Percentiles rank a stretch among this genome's conserved stretches.
Conservation (phyloP, 2,329 filamentous ascomycete species). For the Alternaria arborescens region DNA sequence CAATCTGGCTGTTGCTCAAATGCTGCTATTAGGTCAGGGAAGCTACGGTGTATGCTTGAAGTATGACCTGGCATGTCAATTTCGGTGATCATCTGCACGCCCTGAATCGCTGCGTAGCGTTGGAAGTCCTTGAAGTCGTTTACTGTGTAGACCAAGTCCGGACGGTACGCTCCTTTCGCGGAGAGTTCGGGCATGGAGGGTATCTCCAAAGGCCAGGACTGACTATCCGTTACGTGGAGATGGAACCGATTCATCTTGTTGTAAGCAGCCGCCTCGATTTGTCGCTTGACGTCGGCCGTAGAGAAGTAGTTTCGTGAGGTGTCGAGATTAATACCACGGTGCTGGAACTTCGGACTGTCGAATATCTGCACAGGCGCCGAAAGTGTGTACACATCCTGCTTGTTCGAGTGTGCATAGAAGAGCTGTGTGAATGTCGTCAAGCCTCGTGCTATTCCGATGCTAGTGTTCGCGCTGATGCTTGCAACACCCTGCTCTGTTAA, state of each 20-base stretch:
- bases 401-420: constrained; percentile 75
- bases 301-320: constrained; percentile 77
- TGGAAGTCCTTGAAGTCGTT: constrained; percentile 72
- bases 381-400: constrained; percentile 68
- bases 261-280: constrained; percentile 78
- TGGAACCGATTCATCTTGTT: constrained; percentile 87
- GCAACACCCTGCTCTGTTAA: constrained; percentile 67
- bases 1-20: constrained; percentile 64
- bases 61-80: constrained; percentile 86
- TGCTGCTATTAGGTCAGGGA: constrained; percentile 76
- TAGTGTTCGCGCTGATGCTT: constrained; percentile 70
- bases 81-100: constrained; percentile 76
- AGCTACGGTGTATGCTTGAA: constrained; percentile 69
- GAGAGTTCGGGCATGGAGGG: constrained; percentile 76
- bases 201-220: constrained; percentile 86
- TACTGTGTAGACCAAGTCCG: constrained; percentile 72
- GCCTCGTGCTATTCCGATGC: constrained; percentile 74
- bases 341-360: constrained; percentile 77
- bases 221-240: constrained; percentile 81
- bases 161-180: constrained; percentile 75
- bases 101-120: constrained; percentile 72
- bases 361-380: constrained; percentile 74
- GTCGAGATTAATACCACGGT: constrained; percentile 83
- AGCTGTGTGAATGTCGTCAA: constrained; percentile 81
- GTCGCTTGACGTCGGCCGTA: constrained; percentile 72